Conservation (phyloP, 768 basidiomycete species). For the Xerocomellus chrysenteron region DNA sequence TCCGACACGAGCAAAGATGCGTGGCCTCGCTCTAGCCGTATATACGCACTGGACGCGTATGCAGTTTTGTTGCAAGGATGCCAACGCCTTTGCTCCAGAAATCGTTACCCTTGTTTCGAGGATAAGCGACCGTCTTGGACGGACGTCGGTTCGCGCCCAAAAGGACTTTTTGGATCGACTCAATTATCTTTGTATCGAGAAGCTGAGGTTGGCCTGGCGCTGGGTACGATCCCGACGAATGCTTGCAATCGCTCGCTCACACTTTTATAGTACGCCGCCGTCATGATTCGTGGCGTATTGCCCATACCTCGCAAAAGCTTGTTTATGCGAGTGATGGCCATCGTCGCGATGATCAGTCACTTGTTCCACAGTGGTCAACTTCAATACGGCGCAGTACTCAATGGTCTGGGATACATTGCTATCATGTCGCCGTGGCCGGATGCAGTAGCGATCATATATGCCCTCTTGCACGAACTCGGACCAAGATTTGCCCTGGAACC, state of each 20-base stretch:
- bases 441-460: constrained; percentile 15
- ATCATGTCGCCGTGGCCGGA: constrained; percentile 15
- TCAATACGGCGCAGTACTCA: constrained; percentile 2
- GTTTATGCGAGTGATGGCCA: constrained; percentile 15
- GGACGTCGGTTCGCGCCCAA: constrained; percentile 1
- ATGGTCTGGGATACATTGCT: constrained; percentile 11
- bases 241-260: background rate
- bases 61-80: constrained; percentile 12
- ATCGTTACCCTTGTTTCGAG: constrained; percentile 10
- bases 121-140: constrained; percentile 5
- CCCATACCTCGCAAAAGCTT: constrained; percentile 6
- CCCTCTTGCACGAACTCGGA: constrained; percentile 18
- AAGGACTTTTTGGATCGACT: constrained; percentile 14
- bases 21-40: constrained; percentile 6
- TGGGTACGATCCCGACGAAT: constrained; percentile 11
- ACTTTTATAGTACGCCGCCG: constrained; percentile 9
- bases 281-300: background rate
- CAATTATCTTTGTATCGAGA: constrained; percentile 8
- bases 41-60: constrained; percentile 17
- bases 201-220: constrained; percentile 12
- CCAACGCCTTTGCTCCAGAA: background rate
- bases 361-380: constrained; percentile 16
- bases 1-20: constrained; percentile 11
- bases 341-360: constrained; percentile 13
- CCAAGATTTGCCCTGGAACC: constrained; percentile 11